Conservation (phyloP, 1,139 yeast species). For the Zygosaccharomyces pseudobailii region DNA sequence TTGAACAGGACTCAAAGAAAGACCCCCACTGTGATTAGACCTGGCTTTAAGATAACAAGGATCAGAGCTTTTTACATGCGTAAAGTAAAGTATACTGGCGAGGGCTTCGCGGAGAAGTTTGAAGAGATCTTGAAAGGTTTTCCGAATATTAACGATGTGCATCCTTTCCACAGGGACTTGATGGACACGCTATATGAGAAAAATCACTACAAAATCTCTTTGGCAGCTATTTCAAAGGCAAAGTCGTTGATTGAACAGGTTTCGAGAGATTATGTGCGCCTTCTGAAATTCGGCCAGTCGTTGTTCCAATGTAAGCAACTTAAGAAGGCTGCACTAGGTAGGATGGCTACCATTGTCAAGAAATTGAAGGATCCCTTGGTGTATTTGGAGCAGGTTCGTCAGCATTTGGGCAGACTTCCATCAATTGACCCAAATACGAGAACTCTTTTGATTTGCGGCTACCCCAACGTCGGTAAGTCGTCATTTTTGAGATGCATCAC, state of each 20-base stretch:
- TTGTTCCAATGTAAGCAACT: conserved; percentile 97
- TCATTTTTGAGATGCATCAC: conserved; percentile 90
- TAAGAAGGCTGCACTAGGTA: conserved; percentile 97
- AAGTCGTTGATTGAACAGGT: conserved; percentile 93
- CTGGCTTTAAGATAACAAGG: conserved; percentile 94
- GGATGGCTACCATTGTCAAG: conserved; percentile 97
- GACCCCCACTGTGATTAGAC: conserved; percentile 95
- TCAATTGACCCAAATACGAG: conserved; percentile 98
- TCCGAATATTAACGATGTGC: conserved; percentile 96
- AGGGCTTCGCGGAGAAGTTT: conserved; percentile 90
- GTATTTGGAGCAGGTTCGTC: conserved; percentile 97
- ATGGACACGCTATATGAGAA: conserved; percentile 97
- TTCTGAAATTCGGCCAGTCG: conserved; percentile 94
- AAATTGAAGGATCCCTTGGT: conserved; percentile 89
- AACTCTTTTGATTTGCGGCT: conserved; percentile 94
- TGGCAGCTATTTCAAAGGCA: conserved; percentile 92
- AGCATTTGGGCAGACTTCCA: conserved; percentile 97
- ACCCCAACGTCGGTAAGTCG: conserved; percentile 98
- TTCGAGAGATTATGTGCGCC: conserved; percentile 87
- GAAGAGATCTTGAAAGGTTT: conserved; percentile 79
- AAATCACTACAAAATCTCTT: conserved; percentile 95
- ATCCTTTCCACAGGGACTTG: conserved; percentile 96
- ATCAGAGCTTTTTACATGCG: conserved; percentile 98
- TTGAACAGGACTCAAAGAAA: conserved; percentile 96
- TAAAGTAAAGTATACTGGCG: conserved; percentile 92